phyloP scores from a whole-genome alignment of 2,329 filamentous ascomycete genomes.

The Aspergillus pseudoviridinutans region DNA sequence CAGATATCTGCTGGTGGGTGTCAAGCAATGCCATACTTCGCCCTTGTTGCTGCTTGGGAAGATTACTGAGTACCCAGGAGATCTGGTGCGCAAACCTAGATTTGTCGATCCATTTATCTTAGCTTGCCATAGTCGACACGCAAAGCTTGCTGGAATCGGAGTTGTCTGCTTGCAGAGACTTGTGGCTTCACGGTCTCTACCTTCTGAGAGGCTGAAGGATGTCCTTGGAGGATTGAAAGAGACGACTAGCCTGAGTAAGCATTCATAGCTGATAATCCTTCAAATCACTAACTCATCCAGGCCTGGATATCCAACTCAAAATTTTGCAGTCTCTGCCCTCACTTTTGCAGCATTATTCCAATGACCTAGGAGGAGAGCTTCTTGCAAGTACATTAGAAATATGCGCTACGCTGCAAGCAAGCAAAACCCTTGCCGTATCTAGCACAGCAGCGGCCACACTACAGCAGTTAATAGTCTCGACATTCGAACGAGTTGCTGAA shows the following conservation, averaged over 20 bases:
- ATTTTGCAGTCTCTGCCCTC: slow-evolving; percentile 89
- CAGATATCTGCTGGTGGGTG: slow-evolving; percentile 65
- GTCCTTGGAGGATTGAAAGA: slow-evolving; percentile 85
- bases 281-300: slow-evolving; percentile 33
- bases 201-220: slow-evolving; percentile 74
- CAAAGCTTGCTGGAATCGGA: slow-evolving; percentile 82
- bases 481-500: slow-evolving; percentile 83
- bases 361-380: slow-evolving; percentile 73
- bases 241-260: slow-evolving; percentile 66
- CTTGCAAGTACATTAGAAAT: slow-evolving; percentile 81
- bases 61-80: slow-evolving; percentile 48
- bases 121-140: slow-evolving; percentile 84
- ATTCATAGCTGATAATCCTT: neutral
- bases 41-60: neutral
- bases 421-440: slow-evolving; percentile 89
- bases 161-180: slow-evolving; percentile 86
- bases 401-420: slow-evolving; percentile 84
- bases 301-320: slow-evolving; percentile 88
- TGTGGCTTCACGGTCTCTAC: slow-evolving; percentile 75
- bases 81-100: slow-evolving; percentile 73
- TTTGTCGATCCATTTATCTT: slow-evolving; percentile 94
- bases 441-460: slow-evolving; percentile 95
- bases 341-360: slow-evolving; percentile 82
- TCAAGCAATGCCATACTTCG: neutral
- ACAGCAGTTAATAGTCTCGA: slow-evolving; percentile 85